phyloP scores from a whole-genome alignment of 495 filamentous ascomycete genomes.

The Bacidia gigantensis region DNA sequence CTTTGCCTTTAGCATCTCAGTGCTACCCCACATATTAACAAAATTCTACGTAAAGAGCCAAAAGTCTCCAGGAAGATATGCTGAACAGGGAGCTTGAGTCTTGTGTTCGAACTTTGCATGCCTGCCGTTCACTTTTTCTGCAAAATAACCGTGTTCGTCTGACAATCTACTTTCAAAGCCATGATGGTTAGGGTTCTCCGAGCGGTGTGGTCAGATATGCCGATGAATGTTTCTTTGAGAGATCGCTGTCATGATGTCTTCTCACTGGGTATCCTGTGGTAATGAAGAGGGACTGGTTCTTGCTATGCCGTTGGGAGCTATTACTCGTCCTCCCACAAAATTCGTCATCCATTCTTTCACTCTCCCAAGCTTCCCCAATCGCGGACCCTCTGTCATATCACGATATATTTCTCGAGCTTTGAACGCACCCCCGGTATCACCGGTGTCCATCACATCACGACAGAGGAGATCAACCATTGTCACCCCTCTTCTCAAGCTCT shows the following conservation, averaged over 20 bases:
- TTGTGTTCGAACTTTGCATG: no score
- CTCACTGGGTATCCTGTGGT: conserved; percentile 3
- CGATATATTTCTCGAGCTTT: conserved; percentile 15
- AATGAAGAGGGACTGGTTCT: background rate
- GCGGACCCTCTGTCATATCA: conserved; percentile 28
- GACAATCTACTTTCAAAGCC: no score
- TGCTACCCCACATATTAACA: no score
- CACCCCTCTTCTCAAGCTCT: conserved; percentile 52
- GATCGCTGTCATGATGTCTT: background rate
- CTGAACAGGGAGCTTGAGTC: no score
- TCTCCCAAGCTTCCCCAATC: conserved; percentile 46
- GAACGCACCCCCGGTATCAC: conserved; percentile 29
- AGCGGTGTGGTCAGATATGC: no score
- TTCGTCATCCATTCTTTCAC: conserved; percentile 62
- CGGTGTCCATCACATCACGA: conserved; percentile 28
- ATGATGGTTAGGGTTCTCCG: no score
- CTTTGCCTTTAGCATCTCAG: no score
- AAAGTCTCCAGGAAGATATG: no score
- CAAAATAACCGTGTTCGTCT: no score
- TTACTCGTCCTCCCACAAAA: conserved; percentile 42
- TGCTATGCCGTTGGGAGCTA: background rate
- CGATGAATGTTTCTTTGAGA: no score
- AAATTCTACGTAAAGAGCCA: no score
- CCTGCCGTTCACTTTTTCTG: no score
- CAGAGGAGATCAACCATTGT: conserved; percentile 61